Evolutionary conservation across 2,329 filamentous ascomycete genomes (phyloP), one percentile per base, ranked within the genome.

Genomic region (Penicillium sp.): DNA sequence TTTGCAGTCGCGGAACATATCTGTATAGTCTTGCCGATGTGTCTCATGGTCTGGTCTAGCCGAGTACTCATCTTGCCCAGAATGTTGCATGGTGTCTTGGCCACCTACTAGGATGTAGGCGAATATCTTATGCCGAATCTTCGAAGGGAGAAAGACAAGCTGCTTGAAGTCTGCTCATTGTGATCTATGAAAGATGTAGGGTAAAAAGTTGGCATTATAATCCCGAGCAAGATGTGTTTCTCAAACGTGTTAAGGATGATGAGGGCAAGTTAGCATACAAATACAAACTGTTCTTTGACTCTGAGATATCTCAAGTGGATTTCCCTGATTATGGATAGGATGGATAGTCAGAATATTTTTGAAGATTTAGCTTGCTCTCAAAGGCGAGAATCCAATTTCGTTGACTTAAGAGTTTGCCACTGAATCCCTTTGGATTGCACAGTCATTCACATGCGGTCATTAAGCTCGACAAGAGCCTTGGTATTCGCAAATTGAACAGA

Each of bases 1-100:
- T 27, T 75, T 74, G 53, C 78, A 81, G 0, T 76, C 76, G 3
- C 64, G 69, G 0, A 81, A 68, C 9, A 81, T 64, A 2, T 70
- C 59, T 0, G 67, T 73, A 47, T 74, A 71, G 14, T 67, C 74
- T 11, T 56, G 69, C 14, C 66, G 70, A 0, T 69, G 13, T 13
- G 13, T 46, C 9, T 46, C 14, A 35, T 46, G 23, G 1, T 30
- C 29, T 46, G 18, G 18, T 19, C 29, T 9, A 1, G 18, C 34
- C 8, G 18, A 23, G 14, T 46, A 46, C 23, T 19, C 30, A 16
- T 35, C 14, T 35, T 35, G 18, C 9, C 10, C 30, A 26, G 19
- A 30, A 35, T 3, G 18, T 5, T 26, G 30, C n/a, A 18, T 46
- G 14, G 18, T 35, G 14, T 26, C 43, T 26, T 18, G 30, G 9